Percentiles rank a stretch among this genome's conserved stretches.
phyloP scores from a whole-genome alignment of 148 eudicot genomes.

The Limonium bicolor region DNA sequence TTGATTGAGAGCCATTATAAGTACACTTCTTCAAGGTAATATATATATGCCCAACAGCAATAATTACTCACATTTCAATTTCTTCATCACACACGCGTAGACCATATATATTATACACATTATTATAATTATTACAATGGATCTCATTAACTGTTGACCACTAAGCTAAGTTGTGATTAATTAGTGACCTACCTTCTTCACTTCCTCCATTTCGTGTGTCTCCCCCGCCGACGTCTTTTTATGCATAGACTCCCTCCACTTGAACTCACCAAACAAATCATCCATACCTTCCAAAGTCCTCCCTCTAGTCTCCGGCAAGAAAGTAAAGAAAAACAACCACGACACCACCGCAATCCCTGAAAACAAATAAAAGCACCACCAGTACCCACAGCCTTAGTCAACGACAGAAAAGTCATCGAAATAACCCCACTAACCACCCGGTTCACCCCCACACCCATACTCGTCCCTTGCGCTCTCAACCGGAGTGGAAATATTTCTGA shows the following conservation, averaged over 20 bases:
- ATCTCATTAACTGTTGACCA: too few species aligned
- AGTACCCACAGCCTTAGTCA: constrained; percentile 2
- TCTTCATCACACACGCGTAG: too few species aligned
- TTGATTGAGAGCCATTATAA: too few species aligned
- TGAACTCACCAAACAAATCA: constrained; percentile 2
- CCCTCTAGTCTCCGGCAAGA: constrained; percentile 14
- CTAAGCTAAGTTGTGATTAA: too few species aligned
- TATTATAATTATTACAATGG: too few species aligned
- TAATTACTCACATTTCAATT: too few species aligned
- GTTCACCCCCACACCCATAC: constrained; percentile 15
- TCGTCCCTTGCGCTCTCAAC: constrained; percentile 22
- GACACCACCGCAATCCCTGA: constrained; percentile 15
- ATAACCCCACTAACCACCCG: constrained; percentile 14
- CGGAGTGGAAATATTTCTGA: constrained; percentile 35
- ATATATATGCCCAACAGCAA: too few species aligned
- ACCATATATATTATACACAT: too few species aligned
- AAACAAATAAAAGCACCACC: constrained; percentile 9
- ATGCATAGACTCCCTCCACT: constrained; percentile 2
- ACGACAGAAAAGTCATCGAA: constrained; percentile 13
- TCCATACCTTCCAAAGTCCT: constrained; percentile 14
- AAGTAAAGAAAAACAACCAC: constrained; percentile 3
- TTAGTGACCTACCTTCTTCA: too few species aligned
- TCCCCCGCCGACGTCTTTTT: not conserved
- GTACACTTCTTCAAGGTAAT: too few species aligned
- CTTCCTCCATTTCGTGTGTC: not conserved